Evolutionary conservation across 2,329 filamentous ascomycete genomes (phyloP).

Genomic region (Colletotrichum destructivum): DNA sequence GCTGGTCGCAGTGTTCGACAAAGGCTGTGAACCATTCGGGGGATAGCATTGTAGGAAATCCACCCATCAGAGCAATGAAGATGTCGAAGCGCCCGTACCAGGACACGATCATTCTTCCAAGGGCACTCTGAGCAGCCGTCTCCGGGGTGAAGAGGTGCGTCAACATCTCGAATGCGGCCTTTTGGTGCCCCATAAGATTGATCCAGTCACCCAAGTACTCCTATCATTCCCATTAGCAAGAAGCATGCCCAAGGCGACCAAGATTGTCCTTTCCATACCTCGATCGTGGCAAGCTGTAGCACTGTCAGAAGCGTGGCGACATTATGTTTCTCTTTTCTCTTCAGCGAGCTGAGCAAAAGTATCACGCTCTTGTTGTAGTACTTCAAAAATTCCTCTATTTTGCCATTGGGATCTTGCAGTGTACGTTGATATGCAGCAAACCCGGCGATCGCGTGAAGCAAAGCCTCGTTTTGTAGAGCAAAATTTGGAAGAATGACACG

Average conservation of each 20-base stretch:
- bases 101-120: slow-evolving; percentile 81
- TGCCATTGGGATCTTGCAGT: slow-evolving; percentile 77
- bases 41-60: slow-evolving; percentile 80
- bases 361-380: slow-evolving; percentile 94
- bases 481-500: slow-evolving; percentile 78
- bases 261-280: slow-evolving; percentile 69
- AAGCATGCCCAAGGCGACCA: too few species aligned
- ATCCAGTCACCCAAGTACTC: slow-evolving; percentile 97
- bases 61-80: slow-evolving; percentile 86
- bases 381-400: slow-evolving; percentile 84
- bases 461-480: slow-evolving; percentile 81
- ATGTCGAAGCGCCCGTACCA: slow-evolving; percentile 95
- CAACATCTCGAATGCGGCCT: slow-evolving; percentile 87
- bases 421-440: slow-evolving; percentile 92
- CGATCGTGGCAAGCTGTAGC: slow-evolving; percentile 91
- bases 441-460: slow-evolving; percentile 88
- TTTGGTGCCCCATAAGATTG: slow-evolving; percentile 92
- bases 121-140: slow-evolving; percentile 78
- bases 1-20: slow-evolving; percentile 74
- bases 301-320: slow-evolving; percentile 88
- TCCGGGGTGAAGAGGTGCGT: slow-evolving; percentile 83
- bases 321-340: slow-evolving; percentile 78
- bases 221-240: slow-evolving; percentile 60
- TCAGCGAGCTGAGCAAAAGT: slow-evolving; percentile 79
- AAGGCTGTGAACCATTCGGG: slow-evolving; percentile 83